These are phyloP conservation scores for Annona squamosa DNA, from an alignment of 164 flowering plant species.

Conservation along the genomic window DNA sequence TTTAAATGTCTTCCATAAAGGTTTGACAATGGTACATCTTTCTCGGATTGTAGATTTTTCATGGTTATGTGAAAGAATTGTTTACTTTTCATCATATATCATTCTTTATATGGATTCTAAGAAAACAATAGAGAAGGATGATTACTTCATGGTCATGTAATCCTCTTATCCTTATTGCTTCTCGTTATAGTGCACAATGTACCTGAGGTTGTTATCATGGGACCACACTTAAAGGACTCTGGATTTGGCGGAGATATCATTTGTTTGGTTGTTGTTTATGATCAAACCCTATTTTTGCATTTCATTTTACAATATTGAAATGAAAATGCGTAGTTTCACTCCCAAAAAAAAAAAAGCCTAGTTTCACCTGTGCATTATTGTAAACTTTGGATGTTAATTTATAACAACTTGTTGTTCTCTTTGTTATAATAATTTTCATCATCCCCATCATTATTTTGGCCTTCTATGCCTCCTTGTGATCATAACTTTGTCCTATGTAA, in stretches of 20 bases:
- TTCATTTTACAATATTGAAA: background rate
- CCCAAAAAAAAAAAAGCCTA: background rate
- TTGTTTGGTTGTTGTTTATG: background rate
- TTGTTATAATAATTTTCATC: background rate
- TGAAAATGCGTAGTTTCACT: background rate
- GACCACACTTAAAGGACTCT: background rate
- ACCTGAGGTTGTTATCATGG: background rate
- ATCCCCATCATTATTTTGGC: too few species aligned
- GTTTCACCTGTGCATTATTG: background rate
- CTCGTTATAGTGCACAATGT: background rate
- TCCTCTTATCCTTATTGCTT: background rate
- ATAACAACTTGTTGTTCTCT: background rate
- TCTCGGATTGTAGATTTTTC: background rate
- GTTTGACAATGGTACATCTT: constrained; percentile 18
- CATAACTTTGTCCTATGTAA: background rate
- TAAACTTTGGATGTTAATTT: background rate
- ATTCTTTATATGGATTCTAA: background rate
- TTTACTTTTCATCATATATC: background rate
- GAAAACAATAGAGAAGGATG: background rate
- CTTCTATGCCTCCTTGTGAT: too few species aligned
- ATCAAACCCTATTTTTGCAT: background rate
- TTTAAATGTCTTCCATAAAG: constrained; percentile 47
- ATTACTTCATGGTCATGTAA: background rate
- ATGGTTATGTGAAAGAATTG: background rate
- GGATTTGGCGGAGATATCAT: background rate